Evolutionary conservation across 805 yeast genomes (phyloP).

Genomic region (Yamadazyma olivae): DNA sequence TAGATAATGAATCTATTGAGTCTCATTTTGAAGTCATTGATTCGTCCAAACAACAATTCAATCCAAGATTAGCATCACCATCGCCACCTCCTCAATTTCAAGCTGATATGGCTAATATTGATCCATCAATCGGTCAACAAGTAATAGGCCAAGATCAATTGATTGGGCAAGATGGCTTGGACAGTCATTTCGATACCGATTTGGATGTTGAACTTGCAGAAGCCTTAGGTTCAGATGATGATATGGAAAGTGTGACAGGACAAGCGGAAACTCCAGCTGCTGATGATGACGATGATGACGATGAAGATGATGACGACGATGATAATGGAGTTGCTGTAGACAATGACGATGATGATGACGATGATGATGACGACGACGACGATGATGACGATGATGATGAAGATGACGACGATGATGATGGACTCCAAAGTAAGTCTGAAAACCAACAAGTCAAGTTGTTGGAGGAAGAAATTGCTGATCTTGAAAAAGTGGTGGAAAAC

Average conservation of each 20-base stretch:
- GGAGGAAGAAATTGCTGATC: constrained; percentile 80
- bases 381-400: constrained; percentile 54
- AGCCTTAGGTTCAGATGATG: constrained; percentile 45
- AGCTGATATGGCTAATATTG: constrained; percentile 34
- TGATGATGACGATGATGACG: constrained; percentile 29
- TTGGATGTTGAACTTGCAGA: constrained; percentile 57
- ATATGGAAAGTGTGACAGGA: constrained; percentile 18
- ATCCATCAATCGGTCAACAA: constrained; percentile 15
- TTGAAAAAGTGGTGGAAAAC: constrained; percentile 71
- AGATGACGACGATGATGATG: constrained; percentile 47
- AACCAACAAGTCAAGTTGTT: constrained; percentile 58
- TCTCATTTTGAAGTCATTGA: constrained; percentile 74
- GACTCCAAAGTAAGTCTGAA: constrained; percentile 51
- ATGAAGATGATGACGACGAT: constrained; percentile 35
- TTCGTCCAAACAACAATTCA: constrained; percentile 35
- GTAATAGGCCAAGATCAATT: constrained; percentile 3
- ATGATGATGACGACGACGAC: constrained; percentile 54
- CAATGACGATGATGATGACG: constrained; percentile 50
- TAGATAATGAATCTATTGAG: constrained; percentile 84
- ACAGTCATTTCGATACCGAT: constrained; percentile 28
- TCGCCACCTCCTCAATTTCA: constrained; percentile 28
- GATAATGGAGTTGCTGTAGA: constrained; percentile 46
- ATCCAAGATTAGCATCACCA: constrained; percentile 21
- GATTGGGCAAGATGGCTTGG: constrained; percentile 12
- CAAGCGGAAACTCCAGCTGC: constrained; percentile 5